Percentiles rank a stretch among this genome's conserved stretches.
Evolutionary conservation across 2,329 filamentous ascomycete species (phyloP).

Genomic region (Apiospora rasikravindrae): DNA sequence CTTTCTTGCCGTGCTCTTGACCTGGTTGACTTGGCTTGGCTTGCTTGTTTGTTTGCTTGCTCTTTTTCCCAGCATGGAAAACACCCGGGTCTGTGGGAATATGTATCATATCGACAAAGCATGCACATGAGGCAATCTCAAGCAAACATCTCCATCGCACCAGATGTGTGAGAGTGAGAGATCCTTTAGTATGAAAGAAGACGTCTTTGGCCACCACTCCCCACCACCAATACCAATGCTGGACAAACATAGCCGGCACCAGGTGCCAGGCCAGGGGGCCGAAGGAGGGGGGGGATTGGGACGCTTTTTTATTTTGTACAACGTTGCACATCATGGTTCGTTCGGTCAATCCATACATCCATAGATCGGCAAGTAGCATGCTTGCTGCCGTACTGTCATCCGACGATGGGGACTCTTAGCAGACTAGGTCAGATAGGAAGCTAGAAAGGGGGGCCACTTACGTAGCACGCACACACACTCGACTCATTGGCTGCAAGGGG

Average conservation of each 20-base stretch:
- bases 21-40: neutral
- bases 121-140: neutral
- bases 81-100: neutral
- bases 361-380: slow-evolving; percentile 2
- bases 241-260: neutral
- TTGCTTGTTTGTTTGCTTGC: neutral
- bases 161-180: neutral
- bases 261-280: neutral
- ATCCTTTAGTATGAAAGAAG: neutral
- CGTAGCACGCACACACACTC: neutral
- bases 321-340: neutral
- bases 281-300: neutral
- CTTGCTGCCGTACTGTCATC: slow-evolving; percentile 7
- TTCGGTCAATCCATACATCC: neutral
- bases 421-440: slow-evolving; percentile 5
- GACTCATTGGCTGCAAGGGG: slow-evolving; percentile 10
- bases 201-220: neutral
- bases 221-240: neutral
- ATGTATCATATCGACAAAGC: neutral
- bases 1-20: too few species aligned
- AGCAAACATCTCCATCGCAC: slow-evolving; percentile 1
- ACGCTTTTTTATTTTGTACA: neutral
- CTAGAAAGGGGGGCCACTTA: neutral
- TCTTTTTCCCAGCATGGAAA: neutral
- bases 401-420: neutral